Conservation (phyloP, 2,329 filamentous ascomycete genomes). For the Claviceps sp. region DNA sequence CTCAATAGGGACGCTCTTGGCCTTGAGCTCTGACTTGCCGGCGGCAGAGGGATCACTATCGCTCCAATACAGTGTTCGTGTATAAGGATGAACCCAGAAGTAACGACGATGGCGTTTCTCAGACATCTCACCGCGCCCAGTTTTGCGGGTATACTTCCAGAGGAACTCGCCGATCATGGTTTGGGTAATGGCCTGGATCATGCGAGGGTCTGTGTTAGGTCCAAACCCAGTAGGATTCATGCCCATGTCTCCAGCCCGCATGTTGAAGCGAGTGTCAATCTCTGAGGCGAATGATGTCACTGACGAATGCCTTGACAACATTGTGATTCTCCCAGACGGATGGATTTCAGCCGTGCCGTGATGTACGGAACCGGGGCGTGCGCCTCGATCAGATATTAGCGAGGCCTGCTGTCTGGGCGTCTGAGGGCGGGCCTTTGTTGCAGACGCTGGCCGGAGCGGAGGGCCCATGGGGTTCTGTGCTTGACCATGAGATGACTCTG, state of each 20-base stretch:
- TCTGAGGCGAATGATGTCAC: slow-evolving; percentile 94
- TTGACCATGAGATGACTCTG: slow-evolving; percentile 35
- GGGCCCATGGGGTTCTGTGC: slow-evolving; percentile 58
- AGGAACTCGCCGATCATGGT: slow-evolving; percentile 99
- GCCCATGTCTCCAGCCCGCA: slow-evolving; percentile 41
- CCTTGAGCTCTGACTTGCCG: slow-evolving; percentile 59
- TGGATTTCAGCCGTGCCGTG: slow-evolving; percentile 34
- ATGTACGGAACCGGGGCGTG: slow-evolving; percentile 32
- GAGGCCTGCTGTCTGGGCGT: slow-evolving; percentile 44
- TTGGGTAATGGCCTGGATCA: slow-evolving; percentile 98
- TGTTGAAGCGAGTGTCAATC: slow-evolving; percentile 81
- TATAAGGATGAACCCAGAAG: slow-evolving; percentile 99
- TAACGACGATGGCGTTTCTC: slow-evolving; percentile 84
- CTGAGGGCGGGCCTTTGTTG: slow-evolving; percentile 41
- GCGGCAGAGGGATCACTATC: slow-evolving; percentile 72
- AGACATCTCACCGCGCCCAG: slow-evolving; percentile 79
- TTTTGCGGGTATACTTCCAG: slow-evolving; percentile 97
- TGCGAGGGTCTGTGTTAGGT: slow-evolving; percentile 74
- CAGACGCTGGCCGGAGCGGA: slow-evolving; percentile 70
- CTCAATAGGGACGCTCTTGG: slow-evolving; percentile 89
- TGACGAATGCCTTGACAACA: slow-evolving; percentile 50
- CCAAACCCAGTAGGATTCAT: slow-evolving; percentile 47
- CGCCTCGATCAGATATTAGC: slow-evolving; percentile 34
- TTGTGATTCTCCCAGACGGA: slow-evolving; percentile 29
- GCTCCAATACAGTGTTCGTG: slow-evolving; percentile 92